Evolutionary conservation across 345 rosid species (phyloP), one percentile per base, ranked within the genome.

Genomic region (Iberis pinnata): DNA sequence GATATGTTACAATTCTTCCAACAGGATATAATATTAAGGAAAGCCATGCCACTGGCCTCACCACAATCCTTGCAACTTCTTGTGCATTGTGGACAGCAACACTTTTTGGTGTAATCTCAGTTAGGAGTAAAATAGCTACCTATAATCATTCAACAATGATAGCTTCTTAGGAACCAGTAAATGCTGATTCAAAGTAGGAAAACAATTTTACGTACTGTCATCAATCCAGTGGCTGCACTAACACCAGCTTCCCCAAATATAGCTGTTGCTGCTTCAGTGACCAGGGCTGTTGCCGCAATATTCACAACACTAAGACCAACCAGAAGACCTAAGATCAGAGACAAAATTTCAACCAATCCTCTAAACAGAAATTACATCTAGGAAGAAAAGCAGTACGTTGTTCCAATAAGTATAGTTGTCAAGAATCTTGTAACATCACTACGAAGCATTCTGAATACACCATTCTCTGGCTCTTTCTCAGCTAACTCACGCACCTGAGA

Each of bases 161-260:
- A 58, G 37, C 15, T 38, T 26, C 18, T 42, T 32, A 14, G 36
- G 46, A 49, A 60, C 33, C 29, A 45, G 51, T 38, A 8, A n/a
- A 27, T 45, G 33, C 27, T 22, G 42, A 39, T 12, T 19, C 15
- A 58, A 15, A 22, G 42, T 20, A 19, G 25, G 39, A 31, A 43
- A 67, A 35, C 2, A 43, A 38, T 8, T 38, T 67, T 56, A 75
- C 95, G 13, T 78, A 92, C 98, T 29, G 94, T 92, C 98, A 92
- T 92, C 58, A 92, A 76, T 72, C 97, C 97, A 61, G 98, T 92
- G 64, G 98, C 98, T 14, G 97, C 98, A 75, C 78, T 88, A 73
- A 92, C 89, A 72, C 98, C 98, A 66, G 98, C 98, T 80, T 88
- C 98, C 56, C 98, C 98, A 81, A 88, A 92, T 64, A 92, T 78